These are phyloP conservation scores for Cephalotrichum gorgonifer DNA, from an alignment of 2,329 filamentous ascomycete species.

Conservation along the genomic window DNA sequence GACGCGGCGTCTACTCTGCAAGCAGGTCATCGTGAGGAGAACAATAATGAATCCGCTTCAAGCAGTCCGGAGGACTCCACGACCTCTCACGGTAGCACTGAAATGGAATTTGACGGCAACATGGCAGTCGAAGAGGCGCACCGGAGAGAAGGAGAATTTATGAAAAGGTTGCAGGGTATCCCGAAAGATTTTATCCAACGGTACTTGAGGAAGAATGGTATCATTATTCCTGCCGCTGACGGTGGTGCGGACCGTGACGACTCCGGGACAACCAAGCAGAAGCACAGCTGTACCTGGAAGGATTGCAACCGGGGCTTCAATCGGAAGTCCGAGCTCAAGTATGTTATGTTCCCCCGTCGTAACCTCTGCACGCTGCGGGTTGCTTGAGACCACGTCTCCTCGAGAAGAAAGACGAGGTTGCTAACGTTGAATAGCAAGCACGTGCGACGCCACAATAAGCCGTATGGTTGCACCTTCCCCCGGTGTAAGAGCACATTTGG, in stretches of 20 bases:
- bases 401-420: background rate
- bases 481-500: constrained; percentile 66
- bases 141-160: background rate
- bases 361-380: no score
- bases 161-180: constrained; percentile 14
- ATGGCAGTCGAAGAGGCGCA: background rate
- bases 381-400: no score
- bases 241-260: background rate
- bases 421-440: constrained; percentile 58
- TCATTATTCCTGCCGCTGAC: background rate
- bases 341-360: constrained; percentile 13
- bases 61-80: background rate
- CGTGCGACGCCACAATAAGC: constrained; percentile 67
- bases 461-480: constrained; percentile 70
- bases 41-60: no score
- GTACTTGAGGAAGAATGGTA: constrained; percentile 13
- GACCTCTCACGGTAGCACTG: background rate
- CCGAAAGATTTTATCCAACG: constrained; percentile 21
- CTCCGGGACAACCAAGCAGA: background rate
- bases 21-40: background rate
- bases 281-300: constrained; percentile 14
- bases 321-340: constrained; percentile 49
- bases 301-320: constrained; percentile 38
- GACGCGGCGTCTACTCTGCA: background rate
- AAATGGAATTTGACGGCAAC: background rate